A percentile compares a stretch with the other conserved stretches of the same genome.
Evolutionary conservation across 768 basidiomycete species (phyloP).

Genomic region (Leccinum longicurvipes): DNA sequence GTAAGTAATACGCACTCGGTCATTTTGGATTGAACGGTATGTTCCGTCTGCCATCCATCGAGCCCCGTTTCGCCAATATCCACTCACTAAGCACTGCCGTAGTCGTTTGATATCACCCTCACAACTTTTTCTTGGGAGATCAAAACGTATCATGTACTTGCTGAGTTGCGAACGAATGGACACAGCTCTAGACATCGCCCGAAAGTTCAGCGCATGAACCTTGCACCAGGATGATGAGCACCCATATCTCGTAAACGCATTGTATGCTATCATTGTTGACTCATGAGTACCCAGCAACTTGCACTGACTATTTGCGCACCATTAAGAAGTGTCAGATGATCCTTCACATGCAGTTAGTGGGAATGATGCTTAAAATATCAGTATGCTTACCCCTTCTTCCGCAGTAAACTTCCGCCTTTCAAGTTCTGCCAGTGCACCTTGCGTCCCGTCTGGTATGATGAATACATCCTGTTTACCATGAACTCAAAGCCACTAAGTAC

Average conservation of each 20-base stretch:
- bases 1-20: slow-evolving; percentile 38
- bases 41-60: slow-evolving; percentile 91
- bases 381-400: slow-evolving; percentile 81
- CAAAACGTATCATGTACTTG: slow-evolving; percentile 92
- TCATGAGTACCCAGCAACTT: slow-evolving; percentile 1
- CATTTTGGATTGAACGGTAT: slow-evolving; percentile 76
- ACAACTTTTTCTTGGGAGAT: slow-evolving; percentile 79
- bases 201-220: slow-evolving; percentile 86
- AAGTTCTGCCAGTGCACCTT: slow-evolving; percentile 83
- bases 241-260: slow-evolving; percentile 83
- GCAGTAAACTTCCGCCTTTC: slow-evolving; percentile 96
- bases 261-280: slow-evolving; percentile 62
- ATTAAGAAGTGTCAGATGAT: slow-evolving; percentile 92
- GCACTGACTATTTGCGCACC: slow-evolving; percentile 41
- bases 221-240: slow-evolving; percentile 92
- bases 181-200: slow-evolving; percentile 89
- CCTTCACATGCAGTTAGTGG: slow-evolving; percentile 43
- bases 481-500: neutral
- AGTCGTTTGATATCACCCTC: slow-evolving; percentile 82
- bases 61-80: slow-evolving; percentile 94
- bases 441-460: slow-evolving; percentile 79
- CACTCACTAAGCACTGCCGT: slow-evolving; percentile 85
- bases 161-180: slow-evolving; percentile 94
- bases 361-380: neutral
- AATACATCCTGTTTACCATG: slow-evolving; percentile 70